Evolutionary conservation across 257 asterid species (phyloP), one percentile per base, ranked within the genome.

Genomic region (Solanum ossicruentum): DNA sequence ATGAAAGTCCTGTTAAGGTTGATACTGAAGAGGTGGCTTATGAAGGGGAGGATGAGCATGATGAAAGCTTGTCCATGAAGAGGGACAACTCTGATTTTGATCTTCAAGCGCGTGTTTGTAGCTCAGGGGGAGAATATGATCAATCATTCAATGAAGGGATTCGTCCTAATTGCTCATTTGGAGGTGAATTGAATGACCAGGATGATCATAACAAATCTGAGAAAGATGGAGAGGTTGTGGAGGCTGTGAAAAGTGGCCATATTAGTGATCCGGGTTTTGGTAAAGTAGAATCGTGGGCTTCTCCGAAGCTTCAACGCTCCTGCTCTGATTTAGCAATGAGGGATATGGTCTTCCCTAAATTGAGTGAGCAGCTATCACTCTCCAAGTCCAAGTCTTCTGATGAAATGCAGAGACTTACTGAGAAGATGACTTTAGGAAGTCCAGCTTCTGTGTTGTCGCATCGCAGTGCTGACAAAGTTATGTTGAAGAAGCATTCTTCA

Each of bases 401-500:
- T 80, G 93, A 94, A 63, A 88, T 92, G 87, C 92, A 85, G 81
- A 91, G 85, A 69, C 78, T 90, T 81, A 86, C 91, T 23, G 89
- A 88, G 80, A 90, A 83, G 80, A 82, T 87, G 58, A 28, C 75
- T 63, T 73, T 52, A 0, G 85, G 80, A 55, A 94, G 95, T 55
- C 93, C 97, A 6, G 60, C 86, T 58, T 93, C 97, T 43, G 86
- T 87, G 63, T 88, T 86, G 84, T 84, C 94, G 8, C 90, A 78
- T 84, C 60, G 86, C 73, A 92, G 95, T 43, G 97, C 98, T 13
- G 98, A 95, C 83, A 93, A 88, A 58, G 98, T 92, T 88, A 92
- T 92, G 79, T 58, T 93, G 90, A 95, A 93, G 91, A 95, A 94
- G 87, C 94, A 89, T 81, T 93, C 98, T 17, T 93, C 98, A 3